Evolutionary conservation across 495 filamentous ascomycete genomes (phyloP).

Genomic region (Thozetella sp.): DNA sequence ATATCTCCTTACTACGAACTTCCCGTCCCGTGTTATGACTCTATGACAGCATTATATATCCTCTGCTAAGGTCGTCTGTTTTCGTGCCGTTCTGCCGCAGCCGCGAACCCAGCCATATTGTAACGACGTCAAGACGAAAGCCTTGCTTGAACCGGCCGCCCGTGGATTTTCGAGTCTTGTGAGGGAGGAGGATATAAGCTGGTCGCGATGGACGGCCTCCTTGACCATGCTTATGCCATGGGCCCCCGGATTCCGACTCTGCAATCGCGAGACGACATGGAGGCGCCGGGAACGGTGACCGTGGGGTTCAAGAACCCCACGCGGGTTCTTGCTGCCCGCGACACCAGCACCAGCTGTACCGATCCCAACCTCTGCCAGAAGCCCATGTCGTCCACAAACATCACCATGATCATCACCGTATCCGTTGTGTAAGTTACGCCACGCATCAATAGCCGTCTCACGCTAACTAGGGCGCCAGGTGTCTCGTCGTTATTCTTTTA

Average conservation of each 20-base stretch:
- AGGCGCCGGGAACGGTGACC: constrained; percentile 9
- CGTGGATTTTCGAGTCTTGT: not conserved
- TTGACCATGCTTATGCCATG: constrained; percentile 19
- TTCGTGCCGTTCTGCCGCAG: constrained; percentile 9
- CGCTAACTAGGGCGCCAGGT: constrained; percentile 50
- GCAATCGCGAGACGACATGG: constrained; percentile 5
- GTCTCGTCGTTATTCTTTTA: constrained; percentile 72
- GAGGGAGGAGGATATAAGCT: constrained; percentile 10
- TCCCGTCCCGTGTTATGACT: constrained; percentile 20
- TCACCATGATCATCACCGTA: constrained; percentile 76
- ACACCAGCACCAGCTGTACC: constrained; percentile 11
- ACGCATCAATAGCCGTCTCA: constrained; percentile 9
- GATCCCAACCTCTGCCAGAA: constrained; percentile 48
- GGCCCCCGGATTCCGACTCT: constrained; percentile 23
- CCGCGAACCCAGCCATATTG: constrained; percentile 3
- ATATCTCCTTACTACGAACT: not conserved
- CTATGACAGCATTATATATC: constrained; percentile 26
- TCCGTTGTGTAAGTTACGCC: constrained; percentile 74
- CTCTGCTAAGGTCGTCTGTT: constrained; percentile 14
- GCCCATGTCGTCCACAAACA: constrained; percentile 54
- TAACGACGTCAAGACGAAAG: constrained; percentile 3
- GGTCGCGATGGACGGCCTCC: constrained; percentile 23
- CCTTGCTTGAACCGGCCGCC: constrained; percentile 2
- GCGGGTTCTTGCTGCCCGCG: constrained; percentile 13
- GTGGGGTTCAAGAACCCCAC: constrained; percentile 16